Conservation (phyloP, 2,329 filamentous ascomycete species). For the Tolypocladium amazonense region DNA sequence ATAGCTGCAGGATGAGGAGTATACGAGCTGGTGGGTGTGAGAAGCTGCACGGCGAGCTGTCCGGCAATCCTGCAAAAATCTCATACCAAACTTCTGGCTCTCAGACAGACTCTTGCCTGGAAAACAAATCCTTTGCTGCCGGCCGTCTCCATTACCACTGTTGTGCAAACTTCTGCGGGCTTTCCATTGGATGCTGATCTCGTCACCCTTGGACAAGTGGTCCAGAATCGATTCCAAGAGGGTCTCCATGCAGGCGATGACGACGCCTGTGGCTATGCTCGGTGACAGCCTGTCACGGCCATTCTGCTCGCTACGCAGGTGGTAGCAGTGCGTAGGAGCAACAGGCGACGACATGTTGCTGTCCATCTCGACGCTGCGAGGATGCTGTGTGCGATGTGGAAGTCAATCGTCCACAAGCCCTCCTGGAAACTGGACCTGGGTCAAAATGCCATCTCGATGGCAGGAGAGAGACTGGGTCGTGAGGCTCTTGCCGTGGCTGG, state of each 20-base stretch:
- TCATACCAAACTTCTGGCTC: constrained; percentile 40
- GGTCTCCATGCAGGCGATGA: constrained; percentile 24
- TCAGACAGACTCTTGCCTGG: constrained; percentile 37
- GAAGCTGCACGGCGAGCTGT: neutral
- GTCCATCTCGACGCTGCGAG: neutral
- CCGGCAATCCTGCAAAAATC: neutral
- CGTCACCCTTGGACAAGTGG: constrained; percentile 12
- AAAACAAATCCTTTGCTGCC: constrained; percentile 23
- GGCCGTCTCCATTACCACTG: constrained; percentile 1
- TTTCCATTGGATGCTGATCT: constrained; percentile 16
- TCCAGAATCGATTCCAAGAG: constrained; percentile 20
- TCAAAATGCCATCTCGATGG: too few relatives aligned
- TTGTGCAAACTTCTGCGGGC: constrained; percentile 9
- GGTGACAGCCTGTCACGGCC: neutral
- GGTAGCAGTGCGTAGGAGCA: neutral
- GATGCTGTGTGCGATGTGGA: neutral
- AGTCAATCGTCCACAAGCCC: neutral
- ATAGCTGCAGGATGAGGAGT: constrained; percentile 47
- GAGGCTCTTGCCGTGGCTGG: neutral
- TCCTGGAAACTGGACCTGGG: too few relatives aligned
- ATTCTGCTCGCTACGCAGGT: neutral
- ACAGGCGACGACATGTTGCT: neutral
- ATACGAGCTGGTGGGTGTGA: constrained; percentile 34
- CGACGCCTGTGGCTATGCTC: constrained; percentile 8
- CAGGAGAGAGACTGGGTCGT: neutral